Evolutionary conservation across 2,329 filamentous ascomycete species (phyloP), one percentile per base, ranked within the genome.

Genomic region (Chaetomium sp.): DNA sequence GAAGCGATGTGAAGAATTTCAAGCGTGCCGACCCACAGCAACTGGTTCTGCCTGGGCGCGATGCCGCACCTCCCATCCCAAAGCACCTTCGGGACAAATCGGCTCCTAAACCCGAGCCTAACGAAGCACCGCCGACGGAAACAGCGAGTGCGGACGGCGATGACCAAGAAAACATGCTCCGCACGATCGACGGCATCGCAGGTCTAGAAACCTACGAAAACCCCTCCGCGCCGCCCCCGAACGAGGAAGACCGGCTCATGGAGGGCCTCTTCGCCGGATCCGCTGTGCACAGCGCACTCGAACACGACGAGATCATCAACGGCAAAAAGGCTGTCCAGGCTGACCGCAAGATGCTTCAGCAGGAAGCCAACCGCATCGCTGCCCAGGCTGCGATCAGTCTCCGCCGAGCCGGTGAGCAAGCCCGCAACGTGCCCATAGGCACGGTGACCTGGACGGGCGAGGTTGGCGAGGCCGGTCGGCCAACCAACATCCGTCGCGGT

Each of bases 361-460:
- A 84, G 8, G 91, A 96, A 71, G 92, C 92, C 0, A 86, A 87
- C 65, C 81, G 84, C 40, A 83, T 95, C 2, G 91, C 91, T 2
- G 82, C 86, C 0, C 77, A 88, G 65, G 91, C 92, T 1, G 89
- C 89, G 0, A 81, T 80, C 27, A 86, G 89, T 61, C 81, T 97
- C 1, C 82, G 85, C 35, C 82, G 82, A 57, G 85, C 90, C 8
- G 85, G 82, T 43, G 82, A 91, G 66, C 79, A 86, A 35, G 90
- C 91, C 2, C 79, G 84, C 9, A 79, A 76, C 7, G 76, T 92
- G 1, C 89, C 89, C 0, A 85, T 90, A 36, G 92, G 92, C 6
- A 90, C 88, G 0, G 89, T 94, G 7, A 96, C 92, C 0, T 97
- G 92, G 92, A 97, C 92, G 0, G 92, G 94, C 1, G 83, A 88